Evolutionary conservation across 228 moss, liverwort and hornwort species (phyloP).

Genomic region (Sphagnum fallax): DNA sequence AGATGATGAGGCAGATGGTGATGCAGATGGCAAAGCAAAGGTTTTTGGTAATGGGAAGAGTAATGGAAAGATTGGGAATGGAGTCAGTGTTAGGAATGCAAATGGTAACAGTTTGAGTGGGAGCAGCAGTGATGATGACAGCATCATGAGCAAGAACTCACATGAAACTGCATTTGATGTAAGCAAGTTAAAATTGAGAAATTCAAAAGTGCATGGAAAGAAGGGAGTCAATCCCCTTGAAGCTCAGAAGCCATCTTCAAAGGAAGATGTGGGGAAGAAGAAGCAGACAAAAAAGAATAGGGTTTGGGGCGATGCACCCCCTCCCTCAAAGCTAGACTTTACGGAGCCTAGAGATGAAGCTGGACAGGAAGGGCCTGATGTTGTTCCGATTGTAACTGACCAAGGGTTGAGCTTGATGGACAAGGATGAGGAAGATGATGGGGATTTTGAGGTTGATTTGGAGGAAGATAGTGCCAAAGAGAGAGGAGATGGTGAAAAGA

Average conservation of each 20-base stretch:
- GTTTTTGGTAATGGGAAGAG: constrained; percentile 6
- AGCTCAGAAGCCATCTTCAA: constrained; percentile 41
- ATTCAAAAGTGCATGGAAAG: constrained; percentile 34
- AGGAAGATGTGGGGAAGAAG: constrained; percentile 52
- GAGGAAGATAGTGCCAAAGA: constrained; percentile 43
- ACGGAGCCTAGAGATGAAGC: constrained; percentile 42
- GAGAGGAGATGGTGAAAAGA: constrained; percentile 51
- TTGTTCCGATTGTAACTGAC: constrained; percentile 23
- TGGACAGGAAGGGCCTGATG: constrained; percentile 6
- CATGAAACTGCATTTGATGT: constrained; percentile 84
- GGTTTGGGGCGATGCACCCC: constrained; percentile 80
- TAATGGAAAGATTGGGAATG: constrained; percentile 29
- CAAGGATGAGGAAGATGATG: constrained; percentile 77
- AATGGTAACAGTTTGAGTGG: constrained; percentile 55
- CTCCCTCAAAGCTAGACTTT: constrained; percentile 84
- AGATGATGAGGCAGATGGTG: constrained; percentile 65
- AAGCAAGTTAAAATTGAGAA: constrained; percentile 87
- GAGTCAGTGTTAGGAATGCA: constrained; percentile 29
- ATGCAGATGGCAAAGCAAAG: constrained; percentile 29
- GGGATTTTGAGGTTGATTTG: constrained; percentile 19
- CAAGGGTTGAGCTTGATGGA: constrained; percentile 88
- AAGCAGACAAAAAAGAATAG: constrained; percentile 92
- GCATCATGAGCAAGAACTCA: constrained; percentile 34
- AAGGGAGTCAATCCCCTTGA: constrained; percentile 44
- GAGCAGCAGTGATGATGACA: constrained; percentile 86